These are phyloP conservation scores for Rhodomyrtus psidioides DNA, from an alignment of 441 rosid species.

Conservation along the genomic window DNA sequence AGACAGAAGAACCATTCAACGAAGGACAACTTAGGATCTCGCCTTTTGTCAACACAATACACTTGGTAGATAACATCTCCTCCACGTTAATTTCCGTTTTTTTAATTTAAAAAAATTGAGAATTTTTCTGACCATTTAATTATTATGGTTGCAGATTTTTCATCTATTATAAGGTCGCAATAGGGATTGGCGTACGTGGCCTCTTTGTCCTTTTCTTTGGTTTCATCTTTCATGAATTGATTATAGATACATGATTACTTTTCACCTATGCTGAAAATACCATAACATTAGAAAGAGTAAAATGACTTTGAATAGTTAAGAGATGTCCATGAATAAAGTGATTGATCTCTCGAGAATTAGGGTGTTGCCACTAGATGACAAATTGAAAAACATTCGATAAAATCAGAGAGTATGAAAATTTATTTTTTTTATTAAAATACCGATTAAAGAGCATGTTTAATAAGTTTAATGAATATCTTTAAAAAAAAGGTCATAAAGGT, in stretches of 20 bases:
- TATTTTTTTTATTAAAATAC: too few species aligned
- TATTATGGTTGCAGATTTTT: not conserved
- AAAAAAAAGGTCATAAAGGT: not conserved
- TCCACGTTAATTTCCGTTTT: not conserved
- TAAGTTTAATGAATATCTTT: too few species aligned
- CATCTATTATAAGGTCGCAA: too few species aligned
- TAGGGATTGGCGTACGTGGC: too few species aligned
- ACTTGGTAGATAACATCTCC: not conserved
- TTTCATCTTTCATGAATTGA: not conserved
- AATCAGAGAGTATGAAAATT: too few species aligned
- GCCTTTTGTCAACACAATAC: not conserved
- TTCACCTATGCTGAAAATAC: not conserved
- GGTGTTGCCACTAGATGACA: too few species aligned
- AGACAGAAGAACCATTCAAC: not conserved
- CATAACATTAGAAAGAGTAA: not conserved
- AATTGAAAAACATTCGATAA: too few species aligned
- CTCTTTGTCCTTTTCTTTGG: too few species aligned
- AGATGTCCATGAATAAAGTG: not conserved
- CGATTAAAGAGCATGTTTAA: too few species aligned
- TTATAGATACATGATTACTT: not conserved
- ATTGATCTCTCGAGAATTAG: too few species aligned
- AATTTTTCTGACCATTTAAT: not conserved
- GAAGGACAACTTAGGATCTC: not conserved
- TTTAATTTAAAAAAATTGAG: not conserved
- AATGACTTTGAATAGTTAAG: not conserved